Evolutionary conservation across 805 yeast species (phyloP), one percentile per base, ranked within the genome.

Genomic region (Candida maris): DNA sequence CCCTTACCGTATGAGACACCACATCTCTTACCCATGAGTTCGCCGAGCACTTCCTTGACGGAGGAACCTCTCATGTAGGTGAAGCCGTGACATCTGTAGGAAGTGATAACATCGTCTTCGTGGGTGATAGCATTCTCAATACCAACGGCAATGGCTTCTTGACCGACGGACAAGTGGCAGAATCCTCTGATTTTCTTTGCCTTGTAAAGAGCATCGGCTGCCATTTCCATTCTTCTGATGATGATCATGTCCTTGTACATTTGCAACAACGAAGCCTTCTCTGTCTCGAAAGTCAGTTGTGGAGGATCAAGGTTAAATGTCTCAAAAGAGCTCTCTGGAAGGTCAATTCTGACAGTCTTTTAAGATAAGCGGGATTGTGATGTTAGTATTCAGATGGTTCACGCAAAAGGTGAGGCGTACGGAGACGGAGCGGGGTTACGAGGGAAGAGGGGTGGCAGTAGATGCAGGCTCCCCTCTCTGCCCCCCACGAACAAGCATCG

Each of bases 81-180:
- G 71, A 93, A 89, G 54, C 97, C 97, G 78, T 93, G 98, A 73
- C 98, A 93, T 76, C 98, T 81, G 75, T 93, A 93, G 23, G 97
- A 86, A 38, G 98, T 93, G 65, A 93, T 93, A 49, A 93, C 79
- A 46, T 94, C 76, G 67, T 93, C 98, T 51, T 81, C 67, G 48
- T 73, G 73, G 52, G 84, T 80, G 61, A 88, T 83, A 53, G 98
- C 97, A 57, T 83, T 78, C 73, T 93, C 98, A 52, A 93, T 88
- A 65, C 98, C 98, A 45, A 91, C 97, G 46, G 98, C 96, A 67
- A 93, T 79, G 47, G 98, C 98, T 72, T 93, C 98, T 72, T 93
- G 98, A 59, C 98, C 98, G 46, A 86, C 88, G 10, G 96, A 85
- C 71, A 93, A 78, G 68, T 93, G 98, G 71, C 98, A 93, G 81